Evolutionary conservation across 805 yeast genomes (phyloP), one percentile per base, ranked within the genome.

Genomic region (Yamadazyma phyllophila): DNA sequence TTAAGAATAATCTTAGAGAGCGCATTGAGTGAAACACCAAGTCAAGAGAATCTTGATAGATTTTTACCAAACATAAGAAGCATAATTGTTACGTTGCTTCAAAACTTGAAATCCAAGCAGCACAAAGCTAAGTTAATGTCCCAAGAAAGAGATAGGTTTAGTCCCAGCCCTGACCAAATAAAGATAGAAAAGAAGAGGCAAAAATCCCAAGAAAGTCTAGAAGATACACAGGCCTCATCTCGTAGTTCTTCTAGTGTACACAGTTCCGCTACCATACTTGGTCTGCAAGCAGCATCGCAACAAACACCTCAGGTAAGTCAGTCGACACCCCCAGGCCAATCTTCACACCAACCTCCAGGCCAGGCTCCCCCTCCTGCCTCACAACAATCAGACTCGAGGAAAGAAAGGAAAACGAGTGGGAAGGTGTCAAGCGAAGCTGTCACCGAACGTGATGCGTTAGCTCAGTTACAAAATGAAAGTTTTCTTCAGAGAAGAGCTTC

Each of bases 401-500:
- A 14, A 11, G 27, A 26, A 11, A 11, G 36, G 14, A 26, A 29
- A 10, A 11, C 31, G 7, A 7, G 31, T 11, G 9, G 13, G 7
- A 29, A 26, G 30, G 32, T 12, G 7, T 37, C 37, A 2, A 38
- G 17, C 4, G 48, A 45, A 32, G 20, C 39, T 3, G 15, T 26
- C 29, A 40, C 39, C 26, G 44, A 44, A 20, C 35, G 35, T 29
- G 47, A 47, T 17, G 55, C 55, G 3, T 31, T 51, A 6, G 32
- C 41, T 2, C 55, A 49, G 38, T 36, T 52, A 3, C 55, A 52
- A 39, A 52, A 48, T 42, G 53, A 52, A 46, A 47, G 37, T 24
- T 24, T 46, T 13, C 34, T 94, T 27, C 95, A 85, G 69, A 77
- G 99, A 54, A 78, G 97, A 50, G 99, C 98, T 0, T 91, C 97